These are phyloP conservation scores for Stenogyne calaminthoides DNA, from an alignment of 305 asterid genomes.

Conservation along the genomic window DNA sequence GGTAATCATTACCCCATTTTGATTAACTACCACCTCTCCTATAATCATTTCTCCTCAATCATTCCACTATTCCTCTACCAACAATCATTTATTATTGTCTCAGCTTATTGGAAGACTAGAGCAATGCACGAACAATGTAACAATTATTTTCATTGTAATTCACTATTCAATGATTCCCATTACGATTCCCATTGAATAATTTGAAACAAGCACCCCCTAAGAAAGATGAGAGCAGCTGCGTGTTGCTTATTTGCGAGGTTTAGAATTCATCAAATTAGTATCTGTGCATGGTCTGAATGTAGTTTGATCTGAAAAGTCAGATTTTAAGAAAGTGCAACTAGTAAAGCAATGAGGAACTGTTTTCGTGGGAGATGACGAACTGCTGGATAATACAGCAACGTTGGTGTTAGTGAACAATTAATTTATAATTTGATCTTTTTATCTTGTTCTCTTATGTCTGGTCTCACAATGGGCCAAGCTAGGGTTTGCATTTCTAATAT, in stretches of 20 bases:
- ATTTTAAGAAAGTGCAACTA: not conserved
- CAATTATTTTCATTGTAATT: no score
- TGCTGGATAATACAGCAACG: not conserved
- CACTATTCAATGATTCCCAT: no score
- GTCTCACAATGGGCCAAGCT: not conserved
- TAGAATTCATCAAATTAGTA: not conserved
- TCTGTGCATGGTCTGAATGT: not conserved
- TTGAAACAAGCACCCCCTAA: no score
- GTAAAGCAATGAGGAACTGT: conserved; percentile 1
- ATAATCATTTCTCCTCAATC: no score
- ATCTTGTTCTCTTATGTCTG: not conserved
- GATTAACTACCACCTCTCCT: no score
- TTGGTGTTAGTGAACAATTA: not conserved
- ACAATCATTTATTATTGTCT: no score
- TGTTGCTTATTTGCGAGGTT: not conserved
- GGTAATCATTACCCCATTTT: no score
- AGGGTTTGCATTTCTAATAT: not conserved
- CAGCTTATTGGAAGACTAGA: no score
- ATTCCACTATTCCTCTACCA: no score
- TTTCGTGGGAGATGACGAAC: not conserved
- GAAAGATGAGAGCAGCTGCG: conserved; percentile 14
- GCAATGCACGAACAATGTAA: no score
- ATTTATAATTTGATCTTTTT: not conserved
- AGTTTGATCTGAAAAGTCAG: not conserved
- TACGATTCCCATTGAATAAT: no score